Evolutionary conservation across 805 yeast species (phyloP), one percentile per base, ranked within the genome.

Genomic region (Metschnikowia matae): DNA sequence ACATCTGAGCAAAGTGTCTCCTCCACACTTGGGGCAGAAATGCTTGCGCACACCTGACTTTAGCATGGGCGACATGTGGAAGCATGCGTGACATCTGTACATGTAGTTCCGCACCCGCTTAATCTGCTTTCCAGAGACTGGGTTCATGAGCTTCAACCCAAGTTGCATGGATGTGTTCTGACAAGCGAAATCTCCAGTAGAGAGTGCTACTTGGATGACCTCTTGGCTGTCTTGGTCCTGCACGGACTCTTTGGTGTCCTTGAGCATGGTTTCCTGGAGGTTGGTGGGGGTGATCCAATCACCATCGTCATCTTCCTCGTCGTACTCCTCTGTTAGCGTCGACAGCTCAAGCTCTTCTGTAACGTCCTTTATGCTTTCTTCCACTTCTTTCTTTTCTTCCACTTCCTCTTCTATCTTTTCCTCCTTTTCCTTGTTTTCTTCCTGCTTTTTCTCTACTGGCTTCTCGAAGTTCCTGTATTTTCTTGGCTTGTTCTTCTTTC

Each of bases 31-130:
- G 14, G 97, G 87, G 67, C 99, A 94, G 73, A 94, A 94, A 68
- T 90, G 97, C 60, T 81, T 81, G 42, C 91, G 82, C 39, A 77
- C 79, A 2, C 91, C 91, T 55, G 81, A 78, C 60, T 84, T 86
- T 26, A 92, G 88, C 49, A 89, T 76, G 6, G 96, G 91, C 13
- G 84, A 72, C 65, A 94, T 74, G 51, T 80, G 75, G 80, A 94
- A 94, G 71, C 99, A 94, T 0, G 97, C 99, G 67, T 94, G 97
- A 68, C 99, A 94, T 69, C 99, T 78, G 63, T 88, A 79, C 97
- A 92, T 92, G 66, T 89, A 91, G 71, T 86, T 89, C 65, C 96
- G 80, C 33, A 94, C 86, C 65, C 88, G 81, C 57, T 82, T 85
- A 68, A 94, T 91, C 60, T 85, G 89, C 55, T 84, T 73, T 18